phyloP scores from a whole-genome alignment of 371 early-diverging fungal genomes.

The Mortierella sp. region DNA sequence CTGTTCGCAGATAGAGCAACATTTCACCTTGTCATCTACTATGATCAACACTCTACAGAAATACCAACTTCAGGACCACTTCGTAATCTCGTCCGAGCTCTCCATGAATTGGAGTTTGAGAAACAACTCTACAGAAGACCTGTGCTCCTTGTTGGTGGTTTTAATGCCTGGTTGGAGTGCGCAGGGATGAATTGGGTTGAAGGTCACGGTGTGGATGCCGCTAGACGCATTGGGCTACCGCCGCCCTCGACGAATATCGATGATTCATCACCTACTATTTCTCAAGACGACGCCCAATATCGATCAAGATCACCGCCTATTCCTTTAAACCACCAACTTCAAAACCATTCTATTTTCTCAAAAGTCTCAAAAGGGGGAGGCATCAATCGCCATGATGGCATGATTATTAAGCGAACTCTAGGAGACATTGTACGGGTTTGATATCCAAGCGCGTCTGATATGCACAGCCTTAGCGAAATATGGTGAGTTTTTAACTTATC shows the following conservation, averaged over 20 bases:
- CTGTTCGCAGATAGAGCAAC: constrained; percentile 75
- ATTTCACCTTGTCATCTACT: constrained; percentile 83
- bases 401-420: constrained; percentile 33
- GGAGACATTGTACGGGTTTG: constrained; percentile 30
- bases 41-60: constrained; percentile 66
- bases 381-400: constrained; percentile 48
- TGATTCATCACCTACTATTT: constrained; percentile 1
- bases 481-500: no score
- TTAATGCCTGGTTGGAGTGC: constrained; percentile 74
- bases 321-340: constrained; percentile 5
- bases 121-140: constrained; percentile 65
- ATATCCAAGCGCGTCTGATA: not conserved
- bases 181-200: constrained; percentile 62
- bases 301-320: constrained; percentile 19
- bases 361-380: constrained; percentile 46
- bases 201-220: constrained; percentile 25
- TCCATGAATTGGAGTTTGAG: constrained; percentile 72
- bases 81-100: constrained; percentile 56
- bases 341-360: constrained; percentile 14
- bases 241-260: constrained; percentile 10
- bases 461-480: no score
- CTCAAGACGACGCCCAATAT: constrained; percentile 9
- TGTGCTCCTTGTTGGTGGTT: constrained; percentile 82
- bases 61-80: constrained; percentile 28
- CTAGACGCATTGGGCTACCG: constrained; percentile 10